A percentile compares a stretch with the other conserved stretches of the same genome.
Conservation (phyloP, 2,329 filamentous ascomycete species). For the Didymella keratinophila region DNA sequence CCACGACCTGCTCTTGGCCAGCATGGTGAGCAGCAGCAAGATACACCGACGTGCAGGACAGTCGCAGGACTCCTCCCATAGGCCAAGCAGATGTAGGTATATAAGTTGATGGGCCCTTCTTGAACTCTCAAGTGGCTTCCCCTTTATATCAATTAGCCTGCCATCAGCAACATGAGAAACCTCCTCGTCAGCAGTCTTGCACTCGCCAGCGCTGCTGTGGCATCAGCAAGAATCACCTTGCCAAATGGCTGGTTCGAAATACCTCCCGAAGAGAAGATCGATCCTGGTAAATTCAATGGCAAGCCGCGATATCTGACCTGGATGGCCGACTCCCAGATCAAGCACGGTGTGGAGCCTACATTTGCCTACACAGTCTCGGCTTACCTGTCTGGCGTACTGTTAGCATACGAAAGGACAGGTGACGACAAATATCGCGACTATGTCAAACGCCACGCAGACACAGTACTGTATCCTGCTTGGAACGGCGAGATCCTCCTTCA, state of each 20-base stretch:
- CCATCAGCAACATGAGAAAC: slow-evolving; percentile 20
- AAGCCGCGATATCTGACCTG: slow-evolving; percentile 28
- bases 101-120: background rate
- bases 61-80: background rate
- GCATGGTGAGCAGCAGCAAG: background rate
- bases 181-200: slow-evolving; percentile 11
- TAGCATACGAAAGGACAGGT: slow-evolving; percentile 29
- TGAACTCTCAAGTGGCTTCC: background rate
- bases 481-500: slow-evolving; percentile 29
- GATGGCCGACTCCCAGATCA: slow-evolving; percentile 36
- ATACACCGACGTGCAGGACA: slow-evolving; percentile 3
- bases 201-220: slow-evolving; percentile 20
- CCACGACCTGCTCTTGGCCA: slow-evolving; percentile 7
- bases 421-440: slow-evolving; percentile 32
- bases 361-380: slow-evolving; percentile 30
- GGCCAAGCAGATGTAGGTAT: background rate
- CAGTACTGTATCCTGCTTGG: slow-evolving; percentile 50
- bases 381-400: slow-evolving; percentile 26
- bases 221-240: slow-evolving; percentile 21
- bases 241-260: slow-evolving; percentile 29
- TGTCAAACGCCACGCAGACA: slow-evolving; percentile 60
- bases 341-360: slow-evolving; percentile 31
- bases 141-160: too few species aligned
- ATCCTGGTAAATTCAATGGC: slow-evolving; percentile 19
- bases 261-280: slow-evolving; percentile 22